Evolutionary conservation across 306 rosid genomes (phyloP).

Genomic region (Phaseolus lunatus): DNA sequence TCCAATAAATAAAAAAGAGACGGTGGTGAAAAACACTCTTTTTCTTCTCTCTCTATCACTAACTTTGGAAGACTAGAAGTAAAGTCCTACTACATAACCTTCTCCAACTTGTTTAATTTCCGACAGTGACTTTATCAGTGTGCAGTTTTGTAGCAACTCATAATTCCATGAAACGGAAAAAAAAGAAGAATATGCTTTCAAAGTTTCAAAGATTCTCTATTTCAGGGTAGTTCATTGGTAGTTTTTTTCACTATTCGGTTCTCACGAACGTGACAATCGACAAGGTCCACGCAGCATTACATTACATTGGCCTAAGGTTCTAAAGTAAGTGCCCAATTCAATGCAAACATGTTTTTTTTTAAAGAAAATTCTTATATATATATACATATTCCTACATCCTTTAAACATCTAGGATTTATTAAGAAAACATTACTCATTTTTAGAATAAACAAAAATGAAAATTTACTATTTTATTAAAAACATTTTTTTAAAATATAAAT

Average conservation of each 20-base stretch:
- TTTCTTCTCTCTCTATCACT: constrained; percentile 5
- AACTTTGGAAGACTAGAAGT: neutral
- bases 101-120: neutral
- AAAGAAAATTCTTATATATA: neutral
- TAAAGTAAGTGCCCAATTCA: neutral
- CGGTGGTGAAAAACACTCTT: neutral
- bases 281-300: neutral
- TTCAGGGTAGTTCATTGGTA: constrained; percentile 10
- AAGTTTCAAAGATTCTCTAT: constrained; percentile 22
- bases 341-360: neutral
- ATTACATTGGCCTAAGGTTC: neutral
- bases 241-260: neutral
- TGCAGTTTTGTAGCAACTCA: neutral
- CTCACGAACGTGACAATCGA: neutral
- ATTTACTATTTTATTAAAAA: no score
- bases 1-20: neutral
- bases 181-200: constrained; percentile 28
- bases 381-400: no score
- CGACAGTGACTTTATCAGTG: neutral
- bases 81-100: constrained; percentile 16
- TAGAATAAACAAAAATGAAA: no score
- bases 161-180: neutral
- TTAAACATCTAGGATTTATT: no score
- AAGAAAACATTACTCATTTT: no score
- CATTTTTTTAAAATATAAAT: no score